phyloP scores from a whole-genome alignment of 768 basidiomycete species.

The Hirschioporus abietinus region DNA sequence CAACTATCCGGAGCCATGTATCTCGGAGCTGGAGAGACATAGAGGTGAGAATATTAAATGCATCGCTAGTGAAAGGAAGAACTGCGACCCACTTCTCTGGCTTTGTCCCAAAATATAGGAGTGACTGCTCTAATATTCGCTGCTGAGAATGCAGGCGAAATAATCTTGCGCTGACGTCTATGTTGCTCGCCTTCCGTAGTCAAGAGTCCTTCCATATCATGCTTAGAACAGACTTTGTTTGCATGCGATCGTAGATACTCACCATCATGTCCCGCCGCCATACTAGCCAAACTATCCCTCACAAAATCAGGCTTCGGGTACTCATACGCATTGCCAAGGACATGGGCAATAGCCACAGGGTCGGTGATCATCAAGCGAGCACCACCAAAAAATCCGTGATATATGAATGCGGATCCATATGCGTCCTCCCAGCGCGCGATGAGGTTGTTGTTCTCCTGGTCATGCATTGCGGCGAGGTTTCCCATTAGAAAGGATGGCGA shows the following conservation, averaged over 20 bases:
- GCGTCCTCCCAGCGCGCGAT: constrained; percentile 38
- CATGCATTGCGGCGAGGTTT: constrained; percentile 47
- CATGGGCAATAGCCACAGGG: constrained; percentile 49
- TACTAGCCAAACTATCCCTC: constrained; percentile 42
- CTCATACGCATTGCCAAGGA: constrained; percentile 50
- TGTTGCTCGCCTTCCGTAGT: constrained; percentile 54
- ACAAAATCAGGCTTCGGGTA: constrained; percentile 62
- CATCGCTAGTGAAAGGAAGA: not conserved
- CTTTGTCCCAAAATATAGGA: constrained; percentile 57
- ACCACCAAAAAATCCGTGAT: constrained; percentile 47
- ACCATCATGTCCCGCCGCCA: constrained; percentile 42
- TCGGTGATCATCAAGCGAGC: constrained; percentile 56
- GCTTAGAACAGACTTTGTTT: not conserved
- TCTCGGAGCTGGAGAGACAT: constrained; percentile 37
- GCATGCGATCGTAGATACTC: not conserved
- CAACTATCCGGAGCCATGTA: constrained; percentile 29
- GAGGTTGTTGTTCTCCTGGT: constrained; percentile 53
- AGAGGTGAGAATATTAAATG: not conserved
- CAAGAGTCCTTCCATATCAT: constrained; percentile 29
- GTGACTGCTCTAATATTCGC: constrained; percentile 42
- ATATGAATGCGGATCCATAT: constrained; percentile 47
- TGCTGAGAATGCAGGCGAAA: constrained; percentile 43
- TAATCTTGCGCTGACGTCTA: constrained; percentile 34
- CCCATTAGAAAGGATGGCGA: constrained; percentile 45
- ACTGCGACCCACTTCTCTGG: constrained; percentile 36